phyloP scores from a whole-genome alignment of 345 rosid species.

The Adansonia digitata region DNA sequence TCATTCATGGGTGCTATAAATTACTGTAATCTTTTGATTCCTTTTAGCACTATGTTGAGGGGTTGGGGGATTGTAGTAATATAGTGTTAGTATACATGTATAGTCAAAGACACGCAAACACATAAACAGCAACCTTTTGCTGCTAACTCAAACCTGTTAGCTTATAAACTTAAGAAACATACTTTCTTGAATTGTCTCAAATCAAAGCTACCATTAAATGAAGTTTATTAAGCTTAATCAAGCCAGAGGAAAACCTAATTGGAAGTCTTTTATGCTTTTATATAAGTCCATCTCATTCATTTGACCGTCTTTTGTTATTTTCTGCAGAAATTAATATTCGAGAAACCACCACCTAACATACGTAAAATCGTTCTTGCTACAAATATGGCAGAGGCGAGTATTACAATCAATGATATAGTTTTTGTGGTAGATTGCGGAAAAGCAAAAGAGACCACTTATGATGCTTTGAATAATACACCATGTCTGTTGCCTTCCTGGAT shows the following conservation, averaged over 20 bases:
- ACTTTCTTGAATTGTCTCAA: neutral
- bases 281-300: neutral
- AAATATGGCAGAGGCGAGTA: conserved; percentile 99
- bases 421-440: conserved; percentile 97
- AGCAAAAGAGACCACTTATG: conserved; percentile 99
- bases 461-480: conserved; percentile 98
- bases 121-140: neutral
- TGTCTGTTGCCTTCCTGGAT: conserved; percentile 97
- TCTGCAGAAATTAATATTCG: conserved; percentile 83
- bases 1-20: neutral
- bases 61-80: neutral
- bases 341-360: conserved; percentile 67
- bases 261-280: neutral
- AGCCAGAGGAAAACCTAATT: neutral
- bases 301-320: conserved; percentile 17
- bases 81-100: neutral
- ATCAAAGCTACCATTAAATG: neutral
- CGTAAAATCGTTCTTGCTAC: conserved; percentile 94
- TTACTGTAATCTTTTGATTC: neutral
- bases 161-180: neutral
- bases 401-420: conserved; percentile 89
- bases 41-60: neutral
- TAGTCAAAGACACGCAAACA: neutral
- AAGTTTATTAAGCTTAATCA: neutral
- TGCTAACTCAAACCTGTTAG: neutral